phyloP scores from a whole-genome alignment of 192 early-diverging fungal species.

The Backusella psychrophila region DNA sequence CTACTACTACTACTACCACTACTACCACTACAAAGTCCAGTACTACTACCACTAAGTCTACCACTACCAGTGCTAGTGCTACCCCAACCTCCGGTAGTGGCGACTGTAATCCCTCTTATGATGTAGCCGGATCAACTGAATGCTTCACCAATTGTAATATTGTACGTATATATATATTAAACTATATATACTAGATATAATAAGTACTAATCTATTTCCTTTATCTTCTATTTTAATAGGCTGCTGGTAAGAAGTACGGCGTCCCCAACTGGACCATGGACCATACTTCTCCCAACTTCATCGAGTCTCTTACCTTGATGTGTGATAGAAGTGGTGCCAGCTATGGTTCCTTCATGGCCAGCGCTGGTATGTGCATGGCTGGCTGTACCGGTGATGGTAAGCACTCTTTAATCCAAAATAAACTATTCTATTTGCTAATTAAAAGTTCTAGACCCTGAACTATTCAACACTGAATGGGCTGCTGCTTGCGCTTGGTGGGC shows the following conservation, averaged over 20 bases:
- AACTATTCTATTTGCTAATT: not conserved
- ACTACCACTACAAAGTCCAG: not conserved
- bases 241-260: not conserved
- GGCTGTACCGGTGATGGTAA: slow-evolving; percentile 1
- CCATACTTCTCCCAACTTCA: not conserved
- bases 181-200: too few relatives aligned
- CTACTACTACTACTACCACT: not conserved
- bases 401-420: not conserved
- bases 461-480: slow-evolving; percentile 5
- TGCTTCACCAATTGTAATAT: not conserved
- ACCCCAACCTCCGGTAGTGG: not conserved
- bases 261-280: slow-evolving; percentile 8
- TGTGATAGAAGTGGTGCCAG: not conserved
- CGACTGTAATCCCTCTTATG: not conserved
- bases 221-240: not conserved
- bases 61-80: not conserved
- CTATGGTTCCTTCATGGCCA: slow-evolving; percentile 4
- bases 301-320: not conserved
- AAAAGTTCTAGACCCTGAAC: not conserved
- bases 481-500: slow-evolving; percentile 7
- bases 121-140: not conserved
- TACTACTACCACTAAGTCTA: not conserved
- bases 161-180: not conserved
- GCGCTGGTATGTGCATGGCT: slow-evolving; percentile 6
- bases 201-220: not conserved